phyloP scores from a whole-genome alignment of 108 stramenopile genomes.

The Nitzschia sp. region DNA sequence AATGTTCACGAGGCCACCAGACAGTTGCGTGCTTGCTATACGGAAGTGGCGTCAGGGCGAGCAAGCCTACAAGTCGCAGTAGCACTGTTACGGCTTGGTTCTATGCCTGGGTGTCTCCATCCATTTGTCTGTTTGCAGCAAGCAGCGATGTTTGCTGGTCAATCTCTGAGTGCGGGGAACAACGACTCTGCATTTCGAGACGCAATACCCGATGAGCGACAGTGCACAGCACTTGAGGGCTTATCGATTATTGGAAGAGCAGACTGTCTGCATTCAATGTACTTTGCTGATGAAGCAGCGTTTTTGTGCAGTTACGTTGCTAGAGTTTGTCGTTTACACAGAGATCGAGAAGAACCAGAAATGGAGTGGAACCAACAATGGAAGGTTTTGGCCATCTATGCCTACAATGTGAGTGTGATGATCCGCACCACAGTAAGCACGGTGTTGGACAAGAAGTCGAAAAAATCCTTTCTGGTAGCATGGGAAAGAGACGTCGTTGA shows the following conservation, averaged over 20 bases:
- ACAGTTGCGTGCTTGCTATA: conserved; percentile 63
- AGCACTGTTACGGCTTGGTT: conserved; percentile 61
- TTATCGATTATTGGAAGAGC: conserved; percentile 75
- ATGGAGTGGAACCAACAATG: conserved; percentile 57
- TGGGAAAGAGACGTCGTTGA: conserved; percentile 57
- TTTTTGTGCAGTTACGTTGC: conserved; percentile 79
- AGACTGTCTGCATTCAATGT: conserved; percentile 75
- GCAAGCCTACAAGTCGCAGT: conserved; percentile 64
- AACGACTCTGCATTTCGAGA: conserved; percentile 63
- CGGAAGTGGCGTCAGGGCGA: conserved; percentile 57
- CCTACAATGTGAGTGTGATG: conserved; percentile 55
- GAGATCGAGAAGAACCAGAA: conserved; percentile 32
- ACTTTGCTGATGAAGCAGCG: conserved; percentile 74
- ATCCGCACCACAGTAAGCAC: conserved; percentile 52
- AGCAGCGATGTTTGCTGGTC: conserved; percentile 77
- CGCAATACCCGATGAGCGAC: conserved; percentile 42
- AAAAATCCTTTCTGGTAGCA: conserved; percentile 31
- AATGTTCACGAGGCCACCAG: conserved; percentile 38
- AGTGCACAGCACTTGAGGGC: conserved; percentile 65
- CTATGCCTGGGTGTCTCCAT: conserved; percentile 52
- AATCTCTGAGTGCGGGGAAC: conserved; percentile 68
- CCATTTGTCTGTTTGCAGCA: conserved; percentile 79
- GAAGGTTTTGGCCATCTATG: conserved; percentile 55
- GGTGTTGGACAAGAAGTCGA: conserved; percentile 31
- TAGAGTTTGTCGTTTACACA: conserved; percentile 52